Percentiles rank a stretch among this genome's conserved stretches.
These are phyloP conservation scores for Biscogniauxia sp. DNA, from an alignment of 2,329 filamentous ascomycete genomes.

Conservation along the genomic window DNA sequence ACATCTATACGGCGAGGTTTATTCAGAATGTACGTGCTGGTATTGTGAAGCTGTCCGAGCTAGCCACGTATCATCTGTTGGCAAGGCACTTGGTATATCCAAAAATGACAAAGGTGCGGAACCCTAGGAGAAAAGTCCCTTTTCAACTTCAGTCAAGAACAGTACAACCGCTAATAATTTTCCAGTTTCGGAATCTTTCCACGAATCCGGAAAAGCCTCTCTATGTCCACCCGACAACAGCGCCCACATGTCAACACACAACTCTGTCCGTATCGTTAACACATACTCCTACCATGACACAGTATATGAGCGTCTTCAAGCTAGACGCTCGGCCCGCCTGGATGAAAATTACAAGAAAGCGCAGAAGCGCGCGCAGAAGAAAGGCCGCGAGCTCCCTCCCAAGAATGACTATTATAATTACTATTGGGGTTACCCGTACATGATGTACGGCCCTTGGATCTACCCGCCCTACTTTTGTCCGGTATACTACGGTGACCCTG, in stretches of 20 bases:
- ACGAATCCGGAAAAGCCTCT: constrained; percentile 46
- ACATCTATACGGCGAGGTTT: constrained; percentile 61
- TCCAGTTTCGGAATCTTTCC: constrained; percentile 41
- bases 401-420: constrained; percentile 47
- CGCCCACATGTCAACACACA: constrained; percentile 73
- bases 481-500: constrained; percentile 38
- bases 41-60: constrained; percentile 74
- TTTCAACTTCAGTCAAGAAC: neutral
- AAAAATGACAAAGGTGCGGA: constrained; percentile 42
- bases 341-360: constrained; percentile 59
- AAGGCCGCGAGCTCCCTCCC: constrained; percentile 46
- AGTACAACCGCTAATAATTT: neutral
- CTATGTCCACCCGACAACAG: constrained; percentile 55
- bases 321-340: constrained; percentile 34
- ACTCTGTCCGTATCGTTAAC: constrained; percentile 49
- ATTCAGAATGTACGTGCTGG: constrained; percentile 78
- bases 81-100: constrained; percentile 44
- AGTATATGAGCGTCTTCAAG: constrained; percentile 37
- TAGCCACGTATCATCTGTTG: constrained; percentile 48
- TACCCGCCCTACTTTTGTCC: constrained; percentile 37
- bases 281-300: constrained; percentile 26
- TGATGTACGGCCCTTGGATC: constrained; percentile 44
- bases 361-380: constrained; percentile 46
- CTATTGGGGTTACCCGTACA: constrained; percentile 54
- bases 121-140: no score